Conservation (phyloP, 306 rosid species). For the Arachis stenosperma region DNA sequence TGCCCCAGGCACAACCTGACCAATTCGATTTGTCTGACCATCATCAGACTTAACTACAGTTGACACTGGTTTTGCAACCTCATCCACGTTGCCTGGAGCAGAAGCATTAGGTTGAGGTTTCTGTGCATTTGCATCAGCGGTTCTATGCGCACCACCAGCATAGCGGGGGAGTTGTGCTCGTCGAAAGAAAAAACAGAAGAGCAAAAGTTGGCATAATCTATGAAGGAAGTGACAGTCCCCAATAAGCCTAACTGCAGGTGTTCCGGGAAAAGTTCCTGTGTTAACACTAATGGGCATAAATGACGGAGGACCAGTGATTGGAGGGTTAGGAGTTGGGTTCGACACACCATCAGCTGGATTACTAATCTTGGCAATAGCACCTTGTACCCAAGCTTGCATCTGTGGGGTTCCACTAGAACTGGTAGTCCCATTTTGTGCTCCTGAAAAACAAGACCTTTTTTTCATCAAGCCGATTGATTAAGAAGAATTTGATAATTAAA, state of each 20-base stretch:
- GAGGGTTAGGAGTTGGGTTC: slow-evolving; percentile 72
- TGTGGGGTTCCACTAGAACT: slow-evolving; percentile 82
- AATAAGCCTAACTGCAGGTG: slow-evolving; percentile 94
- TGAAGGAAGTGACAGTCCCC: slow-evolving; percentile 99
- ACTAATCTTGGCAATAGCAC: slow-evolving; percentile 92
- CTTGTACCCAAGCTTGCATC: slow-evolving; percentile 98
- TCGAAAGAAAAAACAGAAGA: slow-evolving; percentile 95
- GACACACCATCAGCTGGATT: slow-evolving; percentile 79
- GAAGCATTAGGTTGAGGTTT: slow-evolving; percentile 65
- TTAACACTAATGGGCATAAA: slow-evolving; percentile 93
- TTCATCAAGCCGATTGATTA: slow-evolving; percentile 28
- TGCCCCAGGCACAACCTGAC: slow-evolving; percentile 64
- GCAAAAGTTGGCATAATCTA: slow-evolving; percentile 86
- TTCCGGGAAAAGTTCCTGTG: slow-evolving; percentile 94
- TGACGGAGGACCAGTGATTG: slow-evolving; percentile 78
- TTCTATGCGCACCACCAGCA: slow-evolving; percentile 59
- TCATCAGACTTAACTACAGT: slow-evolving; percentile 66
- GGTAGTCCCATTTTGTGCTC: slow-evolving; percentile 79
- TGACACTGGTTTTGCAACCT: slow-evolving; percentile 62
- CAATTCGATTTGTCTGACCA: slow-evolving; percentile 64
- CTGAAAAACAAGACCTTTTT: slow-evolving; percentile 50
- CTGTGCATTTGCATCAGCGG: slow-evolving; percentile 66
- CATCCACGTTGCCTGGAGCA: slow-evolving; percentile 79
- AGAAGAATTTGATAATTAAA: background rate
- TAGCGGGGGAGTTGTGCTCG: slow-evolving; percentile 74